Evolutionary conservation across 108 stramenopile genomes (phyloP).

Genomic region (Cyclostephanos invisitatus): DNA sequence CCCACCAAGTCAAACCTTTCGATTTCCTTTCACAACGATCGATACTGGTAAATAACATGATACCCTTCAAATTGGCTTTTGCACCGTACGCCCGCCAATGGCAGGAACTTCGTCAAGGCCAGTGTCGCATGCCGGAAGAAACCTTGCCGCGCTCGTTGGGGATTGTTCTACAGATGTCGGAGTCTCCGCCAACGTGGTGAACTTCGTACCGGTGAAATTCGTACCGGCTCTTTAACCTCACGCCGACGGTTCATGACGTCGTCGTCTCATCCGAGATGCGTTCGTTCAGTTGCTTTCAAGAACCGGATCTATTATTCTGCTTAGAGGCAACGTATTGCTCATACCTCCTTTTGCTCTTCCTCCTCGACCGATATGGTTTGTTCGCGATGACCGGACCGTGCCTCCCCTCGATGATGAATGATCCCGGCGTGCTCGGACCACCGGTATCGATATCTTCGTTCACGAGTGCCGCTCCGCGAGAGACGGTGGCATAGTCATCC

Average conservation of each 20-base stretch:
- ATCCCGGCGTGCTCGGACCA: background rate
- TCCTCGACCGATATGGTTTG: background rate
- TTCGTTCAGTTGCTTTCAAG: background rate
- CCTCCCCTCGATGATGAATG: constrained; percentile 30
- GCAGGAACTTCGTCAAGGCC: constrained; percentile 6
- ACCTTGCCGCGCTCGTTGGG: background rate
- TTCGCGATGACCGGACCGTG: constrained; percentile 19
- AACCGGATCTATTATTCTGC: constrained; percentile 22
- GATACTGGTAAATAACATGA: constrained; percentile 4
- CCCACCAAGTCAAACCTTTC: constrained; percentile 48
- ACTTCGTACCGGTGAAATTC: too few species aligned
- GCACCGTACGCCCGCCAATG: background rate
- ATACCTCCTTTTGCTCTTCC: constrained; percentile 15
- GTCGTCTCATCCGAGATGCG: background rate
- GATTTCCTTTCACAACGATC: constrained; percentile 8
- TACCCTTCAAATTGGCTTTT: constrained; percentile 22
- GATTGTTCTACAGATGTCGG: background rate
- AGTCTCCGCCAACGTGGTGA: background rate
- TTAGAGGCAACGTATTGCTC: constrained; percentile 33
- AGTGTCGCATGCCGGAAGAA: constrained; percentile 1
- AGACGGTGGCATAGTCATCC: background rate
- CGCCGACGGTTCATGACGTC: too few species aligned
- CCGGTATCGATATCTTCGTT: background rate
- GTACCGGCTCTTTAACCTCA: too few species aligned
- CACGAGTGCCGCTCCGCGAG: background rate